Conservation (phyloP, 108 stramenopile genomes). For the Cyclotella choctawhatcheeana region DNA sequence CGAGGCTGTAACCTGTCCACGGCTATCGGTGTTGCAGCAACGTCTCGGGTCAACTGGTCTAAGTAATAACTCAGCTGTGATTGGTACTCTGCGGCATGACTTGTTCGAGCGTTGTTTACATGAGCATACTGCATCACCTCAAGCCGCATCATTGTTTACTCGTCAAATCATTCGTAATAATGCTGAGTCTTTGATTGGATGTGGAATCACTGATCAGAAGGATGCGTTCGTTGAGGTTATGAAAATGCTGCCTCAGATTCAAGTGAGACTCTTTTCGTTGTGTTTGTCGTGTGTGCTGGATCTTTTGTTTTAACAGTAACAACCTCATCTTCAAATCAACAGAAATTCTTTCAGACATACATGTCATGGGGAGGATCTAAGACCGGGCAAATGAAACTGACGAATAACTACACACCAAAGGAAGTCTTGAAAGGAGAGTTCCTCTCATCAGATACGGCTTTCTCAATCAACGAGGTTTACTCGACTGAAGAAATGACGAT, state of each 20-base stretch:
- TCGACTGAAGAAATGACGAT: slow-evolving; percentile 75
- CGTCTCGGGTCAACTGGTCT: slow-evolving; percentile 78
- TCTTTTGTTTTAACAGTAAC: too few species aligned
- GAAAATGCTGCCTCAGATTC: slow-evolving; percentile 68
- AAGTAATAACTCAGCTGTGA: slow-evolving; percentile 61
- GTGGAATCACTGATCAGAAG: slow-evolving; percentile 59
- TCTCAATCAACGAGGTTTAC: slow-evolving; percentile 35
- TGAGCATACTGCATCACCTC: slow-evolving; percentile 55
- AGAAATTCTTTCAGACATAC: slow-evolving; percentile 59
- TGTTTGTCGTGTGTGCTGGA: not conserved
- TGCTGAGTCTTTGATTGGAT: slow-evolving; percentile 70
- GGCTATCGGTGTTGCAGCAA: slow-evolving; percentile 74
- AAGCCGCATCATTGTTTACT: slow-evolving; percentile 46
- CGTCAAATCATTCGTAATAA: slow-evolving; percentile 65
- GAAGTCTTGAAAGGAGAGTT: slow-evolving; percentile 43
- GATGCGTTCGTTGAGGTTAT: slow-evolving; percentile 67
- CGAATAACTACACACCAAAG: not conserved
- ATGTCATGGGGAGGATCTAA: slow-evolving; percentile 44
- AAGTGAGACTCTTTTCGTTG: not conserved
- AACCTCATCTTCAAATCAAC: not conserved
- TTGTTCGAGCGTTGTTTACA: slow-evolving; percentile 78
- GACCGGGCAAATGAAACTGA: slow-evolving; percentile 7
- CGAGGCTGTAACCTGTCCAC: slow-evolving; percentile 75
- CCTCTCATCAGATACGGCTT: slow-evolving; percentile 23
- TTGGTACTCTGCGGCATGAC: slow-evolving; percentile 85